A percentile compares a stretch with the other conserved stretches of the same genome.
These are phyloP conservation scores for Fragosphaeria purpurea DNA, from an alignment of 2,329 filamentous ascomycete genomes.

Conservation along the genomic window DNA sequence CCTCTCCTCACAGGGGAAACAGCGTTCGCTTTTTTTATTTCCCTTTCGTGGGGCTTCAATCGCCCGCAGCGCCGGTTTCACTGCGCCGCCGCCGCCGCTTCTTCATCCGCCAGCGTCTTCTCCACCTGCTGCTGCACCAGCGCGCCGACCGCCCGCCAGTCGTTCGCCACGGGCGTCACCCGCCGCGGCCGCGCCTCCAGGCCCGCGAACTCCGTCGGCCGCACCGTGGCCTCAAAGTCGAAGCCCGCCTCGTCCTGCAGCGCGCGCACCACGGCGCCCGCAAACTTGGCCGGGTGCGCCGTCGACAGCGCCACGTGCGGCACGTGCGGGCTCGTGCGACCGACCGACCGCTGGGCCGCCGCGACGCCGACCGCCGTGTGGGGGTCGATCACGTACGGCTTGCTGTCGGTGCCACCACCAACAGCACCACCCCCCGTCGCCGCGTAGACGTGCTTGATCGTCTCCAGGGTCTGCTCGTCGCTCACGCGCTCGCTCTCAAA, in stretches of 20 bases:
- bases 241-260: constrained; percentile 63
- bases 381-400: constrained; percentile 73
- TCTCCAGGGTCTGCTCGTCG: constrained; percentile 57
- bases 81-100: too few species aligned
- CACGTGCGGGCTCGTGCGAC: constrained; percentile 39
- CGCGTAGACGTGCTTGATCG: constrained; percentile 48
- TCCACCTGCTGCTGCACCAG: constrained; percentile 68
- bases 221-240: constrained; percentile 61
- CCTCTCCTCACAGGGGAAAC: too few species aligned
- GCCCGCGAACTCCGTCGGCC: constrained; percentile 73
- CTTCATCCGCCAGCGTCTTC: constrained; percentile 38
- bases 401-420: too few species aligned
- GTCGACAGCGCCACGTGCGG: constrained; percentile 82
- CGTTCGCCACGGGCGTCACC: constrained; percentile 57
- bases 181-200: constrained; percentile 67
- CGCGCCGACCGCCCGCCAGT: constrained; percentile 65
- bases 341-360: constrained; percentile 61
- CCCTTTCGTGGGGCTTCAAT: too few species aligned
- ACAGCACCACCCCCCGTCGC: constrained; percentile 15
- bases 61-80: too few species aligned
- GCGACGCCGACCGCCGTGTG: constrained; percentile 83
- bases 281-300: constrained; percentile 93
- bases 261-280: constrained; percentile 71
- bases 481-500: constrained; percentile 74
- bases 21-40: too few species aligned